These are phyloP conservation scores for Yarrowia porcina DNA, from an alignment of 805 yeast genomes.

Conservation along the genomic window DNA sequence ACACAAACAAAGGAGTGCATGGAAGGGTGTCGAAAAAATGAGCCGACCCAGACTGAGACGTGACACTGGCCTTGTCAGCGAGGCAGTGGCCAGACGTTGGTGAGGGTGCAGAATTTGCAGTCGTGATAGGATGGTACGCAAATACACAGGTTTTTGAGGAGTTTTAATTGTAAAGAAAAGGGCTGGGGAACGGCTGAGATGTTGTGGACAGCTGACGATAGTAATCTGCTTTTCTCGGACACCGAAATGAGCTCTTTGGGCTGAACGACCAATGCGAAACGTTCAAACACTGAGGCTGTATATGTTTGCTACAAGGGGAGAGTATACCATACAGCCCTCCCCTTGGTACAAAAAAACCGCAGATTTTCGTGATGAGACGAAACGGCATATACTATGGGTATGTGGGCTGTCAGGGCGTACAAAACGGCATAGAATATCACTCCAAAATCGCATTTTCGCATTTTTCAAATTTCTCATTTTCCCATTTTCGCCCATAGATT, in stretches of 20 bases:
- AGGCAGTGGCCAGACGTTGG: neutral
- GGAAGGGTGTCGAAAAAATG: constrained; percentile 22
- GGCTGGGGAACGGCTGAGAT: too few species aligned
- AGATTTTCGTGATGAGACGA: neutral
- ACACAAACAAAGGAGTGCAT: constrained; percentile 9
- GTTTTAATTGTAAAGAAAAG: too few species aligned
- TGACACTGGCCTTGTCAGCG: neutral
- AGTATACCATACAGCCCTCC: neutral
- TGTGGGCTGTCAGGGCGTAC: too few species aligned
- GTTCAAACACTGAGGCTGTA: constrained; percentile 2
- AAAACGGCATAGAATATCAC: neutral
- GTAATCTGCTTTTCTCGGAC: neutral
- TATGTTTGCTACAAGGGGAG: constrained; percentile 17
- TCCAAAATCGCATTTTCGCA: too few species aligned
- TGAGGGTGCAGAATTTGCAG: neutral
- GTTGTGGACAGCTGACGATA: neutral
- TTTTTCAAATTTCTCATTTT: too few species aligned
- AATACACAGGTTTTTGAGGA: too few species aligned
- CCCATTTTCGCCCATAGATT: too few species aligned
- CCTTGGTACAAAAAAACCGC: neutral
- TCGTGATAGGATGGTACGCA: too few species aligned
- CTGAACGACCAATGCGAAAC: neutral
- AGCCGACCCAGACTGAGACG: constrained; percentile 11
- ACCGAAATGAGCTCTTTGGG: neutral
- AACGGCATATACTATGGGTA: neutral